Percentiles rank a stretch among this genome's conserved stretches.
Conservation (phyloP, 2,329 filamentous ascomycete genomes). For the Gnomoniopsis smithogilvyi region DNA sequence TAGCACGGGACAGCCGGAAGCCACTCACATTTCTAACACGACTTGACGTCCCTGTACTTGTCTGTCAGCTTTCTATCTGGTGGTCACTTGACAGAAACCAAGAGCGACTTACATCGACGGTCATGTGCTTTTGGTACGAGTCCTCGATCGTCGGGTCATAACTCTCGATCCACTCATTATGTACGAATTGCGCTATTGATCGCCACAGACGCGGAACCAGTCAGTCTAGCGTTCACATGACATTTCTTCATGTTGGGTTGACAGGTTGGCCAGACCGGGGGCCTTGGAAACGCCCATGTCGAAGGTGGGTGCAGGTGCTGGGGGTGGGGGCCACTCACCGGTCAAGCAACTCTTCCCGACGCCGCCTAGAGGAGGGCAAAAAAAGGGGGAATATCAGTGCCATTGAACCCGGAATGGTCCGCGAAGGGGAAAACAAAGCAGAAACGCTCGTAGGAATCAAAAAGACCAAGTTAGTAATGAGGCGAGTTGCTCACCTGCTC, state of each 20-base stretch:
- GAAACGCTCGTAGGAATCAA: neutral
- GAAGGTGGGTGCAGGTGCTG: neutral
- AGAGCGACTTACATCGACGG: constrained; percentile 74
- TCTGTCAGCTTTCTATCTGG: constrained; percentile 28
- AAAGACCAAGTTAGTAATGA: constrained; percentile 11
- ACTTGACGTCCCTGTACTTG: constrained; percentile 72
- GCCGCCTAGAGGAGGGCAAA: constrained; percentile 56
- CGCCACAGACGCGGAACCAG: constrained; percentile 7
- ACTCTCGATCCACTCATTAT: constrained; percentile 91
- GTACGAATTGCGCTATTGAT: constrained; percentile 77
- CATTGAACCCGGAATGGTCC: constrained; percentile 21
- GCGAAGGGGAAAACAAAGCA: neutral
- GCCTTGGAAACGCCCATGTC: constrained; percentile 18
- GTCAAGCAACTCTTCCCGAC: constrained; percentile 92
- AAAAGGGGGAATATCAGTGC: constrained; percentile 21
- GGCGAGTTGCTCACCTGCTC: constrained; percentile 58
- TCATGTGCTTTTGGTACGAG: constrained; percentile 69
- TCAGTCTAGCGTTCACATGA: constrained; percentile 17
- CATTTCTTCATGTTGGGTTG: constrained; percentile 7
- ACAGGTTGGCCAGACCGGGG: constrained; percentile 14
- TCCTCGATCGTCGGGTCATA: constrained; percentile 79
- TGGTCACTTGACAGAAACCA: constrained; percentile 4
- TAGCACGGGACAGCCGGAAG: constrained; percentile 13
- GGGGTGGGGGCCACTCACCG: constrained; percentile 51
- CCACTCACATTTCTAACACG: constrained; percentile 77